Evolutionary conservation across 139 green algal genomes (phyloP), one percentile per base, ranked within the genome.

Genomic region (Chlorella sp.): DNA sequence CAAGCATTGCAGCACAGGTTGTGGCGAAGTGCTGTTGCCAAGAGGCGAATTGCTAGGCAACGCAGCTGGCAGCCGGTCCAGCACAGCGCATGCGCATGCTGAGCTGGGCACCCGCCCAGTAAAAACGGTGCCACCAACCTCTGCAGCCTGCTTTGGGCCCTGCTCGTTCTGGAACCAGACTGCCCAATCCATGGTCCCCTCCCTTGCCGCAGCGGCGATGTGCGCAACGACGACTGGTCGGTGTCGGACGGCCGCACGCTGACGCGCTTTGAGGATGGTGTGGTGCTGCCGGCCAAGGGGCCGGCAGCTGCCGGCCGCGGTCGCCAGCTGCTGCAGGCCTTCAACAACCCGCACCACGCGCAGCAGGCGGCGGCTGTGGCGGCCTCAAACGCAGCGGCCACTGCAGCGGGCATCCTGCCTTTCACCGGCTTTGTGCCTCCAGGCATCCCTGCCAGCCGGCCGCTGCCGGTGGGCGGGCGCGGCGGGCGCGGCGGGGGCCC

Each of bases 221-320:
- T 80, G 68, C 28, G 16, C 25, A n/a, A 25, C 23, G 81, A 70
- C 34, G 81, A 79, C 18, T 85, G 81, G 81, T 69, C 38, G 55
- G 79, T 85, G 68, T 73, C 38, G 32, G 81, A 85, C 69, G 81
- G 81, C 13, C 67, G 81, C 55, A 57, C 68, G 25, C 69, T 85
- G 23, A 80, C 69, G 23, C 81, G 81, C 34, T 80, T 80, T 73
- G 23, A 21, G 3, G 81, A 85, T 51, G 81, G 81, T 2, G 81
- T 85, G 81, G 81, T 82, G 74, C 74, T 87, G 25, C 32, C 72
- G 13, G 60, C 71, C 25, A 87, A 87, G 83, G 83, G 83, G 13
- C 47, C 74, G 34, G 74, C 83, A 65, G 44, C 78, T 30, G 63
- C 64, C 16, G 64, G 57, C n/a, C 74, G 83, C 25, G 83, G 74